Percentiles rank a stretch among this genome's conserved stretches.
These are phyloP conservation scores for Halophytophthora polymorphica DNA, from an alignment of 352 stramenopile genomes.

Conservation along the genomic window DNA sequence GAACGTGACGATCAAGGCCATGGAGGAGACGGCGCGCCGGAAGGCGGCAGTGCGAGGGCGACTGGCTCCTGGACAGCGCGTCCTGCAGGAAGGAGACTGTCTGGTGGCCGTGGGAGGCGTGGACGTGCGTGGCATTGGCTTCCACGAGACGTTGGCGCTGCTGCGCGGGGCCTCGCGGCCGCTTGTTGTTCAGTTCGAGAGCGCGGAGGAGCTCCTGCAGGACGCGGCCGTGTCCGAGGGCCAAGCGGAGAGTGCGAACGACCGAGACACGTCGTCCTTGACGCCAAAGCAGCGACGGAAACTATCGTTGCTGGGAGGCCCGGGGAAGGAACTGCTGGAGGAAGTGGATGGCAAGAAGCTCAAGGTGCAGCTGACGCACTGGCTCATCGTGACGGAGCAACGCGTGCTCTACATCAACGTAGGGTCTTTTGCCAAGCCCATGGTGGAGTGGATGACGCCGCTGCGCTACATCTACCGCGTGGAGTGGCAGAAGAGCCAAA, in stretches of 20 bases:
- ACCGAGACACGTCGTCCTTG: slow-evolving; percentile 1
- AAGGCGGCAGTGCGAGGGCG: slow-evolving; percentile 63
- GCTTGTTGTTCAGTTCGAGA: slow-evolving; percentile 81
- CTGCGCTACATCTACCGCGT: slow-evolving; percentile 84
- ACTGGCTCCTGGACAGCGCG: slow-evolving; percentile 45
- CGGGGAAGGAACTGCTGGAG: slow-evolving; percentile 18
- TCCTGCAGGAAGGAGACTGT: slow-evolving; percentile 79
- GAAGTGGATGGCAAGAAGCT: slow-evolving; percentile 37
- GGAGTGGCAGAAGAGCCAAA: slow-evolving; percentile 56
- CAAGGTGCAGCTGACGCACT: slow-evolving; percentile 77
- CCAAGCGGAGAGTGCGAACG: slow-evolving; percentile 7
- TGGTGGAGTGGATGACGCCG: slow-evolving; percentile 89
- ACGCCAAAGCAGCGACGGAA: slow-evolving; percentile 22
- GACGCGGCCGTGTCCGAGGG: slow-evolving; percentile 12
- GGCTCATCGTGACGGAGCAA: slow-evolving; percentile 87
- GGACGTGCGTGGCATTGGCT: slow-evolving; percentile 80
- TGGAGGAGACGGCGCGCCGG: slow-evolving; percentile 43
- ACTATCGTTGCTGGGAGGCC: slow-evolving; percentile 14
- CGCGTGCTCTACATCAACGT: slow-evolving; percentile 86
- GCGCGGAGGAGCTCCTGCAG: slow-evolving; percentile 62
- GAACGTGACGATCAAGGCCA: slow-evolving; percentile 82
- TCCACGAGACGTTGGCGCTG: slow-evolving; percentile 79
- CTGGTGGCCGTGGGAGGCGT: slow-evolving; percentile 73
- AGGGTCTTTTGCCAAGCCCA: slow-evolving; percentile 61
- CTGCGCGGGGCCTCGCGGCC: slow-evolving; percentile 70